Percentiles rank a stretch among this genome's conserved stretches.
Conservation (phyloP, 2,329 filamentous ascomycete genomes). For the Xylariales sp. region DNA sequence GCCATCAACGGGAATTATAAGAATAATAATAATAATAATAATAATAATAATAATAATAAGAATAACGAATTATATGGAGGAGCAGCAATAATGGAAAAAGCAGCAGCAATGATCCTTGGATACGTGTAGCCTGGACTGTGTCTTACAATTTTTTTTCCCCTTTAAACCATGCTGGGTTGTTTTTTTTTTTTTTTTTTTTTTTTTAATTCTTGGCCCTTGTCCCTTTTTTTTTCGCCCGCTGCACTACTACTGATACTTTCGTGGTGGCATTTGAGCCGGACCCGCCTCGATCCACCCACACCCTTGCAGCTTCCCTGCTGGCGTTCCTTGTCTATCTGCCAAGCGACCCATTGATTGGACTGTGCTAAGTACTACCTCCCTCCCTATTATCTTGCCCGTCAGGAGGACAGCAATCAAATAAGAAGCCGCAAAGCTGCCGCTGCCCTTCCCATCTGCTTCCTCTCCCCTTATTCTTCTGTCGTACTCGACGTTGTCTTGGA, state of each 20-base stretch:
- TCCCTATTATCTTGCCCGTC: conserved; percentile 20
- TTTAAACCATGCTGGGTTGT: too few species aligned
- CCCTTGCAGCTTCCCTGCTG: conserved; percentile 8
- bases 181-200: too few species aligned
- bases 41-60: too few species aligned
- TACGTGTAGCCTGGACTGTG: too few species aligned
- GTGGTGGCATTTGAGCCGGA: conserved; percentile 6
- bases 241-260: background rate
- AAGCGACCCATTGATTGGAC: conserved; percentile 7
- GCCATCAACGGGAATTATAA: too few species aligned
- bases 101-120: too few species aligned
- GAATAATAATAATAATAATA: too few species aligned
- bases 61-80: too few species aligned
- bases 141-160: too few species aligned
- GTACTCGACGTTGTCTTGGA: conserved; percentile 14
- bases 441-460: conserved; percentile 11
- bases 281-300: conserved; percentile 4
- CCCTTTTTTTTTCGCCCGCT: conserved; percentile 1
- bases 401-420: conserved; percentile 32
- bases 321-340: conserved; percentile 5
- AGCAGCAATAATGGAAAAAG: too few species aligned
- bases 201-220: background rate
- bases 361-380: conserved; percentile 9
- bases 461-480: conserved; percentile 21
- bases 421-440: conserved; percentile 19